A percentile compares a stretch with the other conserved stretches of the same genome.
phyloP scores from a whole-genome alignment of 2,329 filamentous ascomycete species.

The Periconia macrospinosa region DNA sequence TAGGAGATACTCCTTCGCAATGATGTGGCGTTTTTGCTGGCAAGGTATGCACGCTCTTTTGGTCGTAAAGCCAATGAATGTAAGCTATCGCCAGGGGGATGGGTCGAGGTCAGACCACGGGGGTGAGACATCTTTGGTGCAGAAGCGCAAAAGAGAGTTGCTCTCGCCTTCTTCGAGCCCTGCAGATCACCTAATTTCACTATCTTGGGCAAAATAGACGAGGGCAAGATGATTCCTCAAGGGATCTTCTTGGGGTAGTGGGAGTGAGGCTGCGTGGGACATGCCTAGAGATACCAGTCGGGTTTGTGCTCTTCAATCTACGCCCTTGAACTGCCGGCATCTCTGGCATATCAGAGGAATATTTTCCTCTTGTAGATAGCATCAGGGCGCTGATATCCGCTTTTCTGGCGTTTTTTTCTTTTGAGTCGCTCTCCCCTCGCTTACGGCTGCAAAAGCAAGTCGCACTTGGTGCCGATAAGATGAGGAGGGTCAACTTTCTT shows the following conservation, averaged over 20 bases:
- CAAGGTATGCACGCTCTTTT: not conserved
- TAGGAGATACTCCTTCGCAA: not conserved
- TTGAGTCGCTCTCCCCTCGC: slow-evolving; percentile 7
- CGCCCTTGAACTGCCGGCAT: not conserved
- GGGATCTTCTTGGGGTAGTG: not conserved
- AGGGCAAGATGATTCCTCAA: slow-evolving; percentile 10
- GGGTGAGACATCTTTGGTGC: not conserved
- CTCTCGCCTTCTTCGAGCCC: not conserved
- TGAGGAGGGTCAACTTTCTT: slow-evolving; percentile 3
- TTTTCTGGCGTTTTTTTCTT: slow-evolving; percentile 13
- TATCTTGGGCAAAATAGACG: slow-evolving; percentile 8
- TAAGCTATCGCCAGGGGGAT: not conserved
- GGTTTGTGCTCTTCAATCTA: not conserved
- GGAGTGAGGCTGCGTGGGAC: not conserved
- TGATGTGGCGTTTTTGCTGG: not conserved
- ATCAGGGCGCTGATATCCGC: slow-evolving; percentile 27
- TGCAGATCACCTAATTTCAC: not conserved
- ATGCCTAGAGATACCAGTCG: not conserved
- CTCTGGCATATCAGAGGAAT: slow-evolving; percentile 6
- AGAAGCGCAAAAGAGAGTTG: not conserved
- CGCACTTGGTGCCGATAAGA: slow-evolving; percentile 13
- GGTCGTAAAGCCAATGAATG: not conserved
- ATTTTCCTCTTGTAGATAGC: slow-evolving; percentile 1
- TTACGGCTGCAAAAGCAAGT: slow-evolving; percentile 11
- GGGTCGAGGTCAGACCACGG: not conserved